phyloP scores from a whole-genome alignment of 2,329 filamentous ascomycete genomes.

The Pestalotiopsis sp. region DNA sequence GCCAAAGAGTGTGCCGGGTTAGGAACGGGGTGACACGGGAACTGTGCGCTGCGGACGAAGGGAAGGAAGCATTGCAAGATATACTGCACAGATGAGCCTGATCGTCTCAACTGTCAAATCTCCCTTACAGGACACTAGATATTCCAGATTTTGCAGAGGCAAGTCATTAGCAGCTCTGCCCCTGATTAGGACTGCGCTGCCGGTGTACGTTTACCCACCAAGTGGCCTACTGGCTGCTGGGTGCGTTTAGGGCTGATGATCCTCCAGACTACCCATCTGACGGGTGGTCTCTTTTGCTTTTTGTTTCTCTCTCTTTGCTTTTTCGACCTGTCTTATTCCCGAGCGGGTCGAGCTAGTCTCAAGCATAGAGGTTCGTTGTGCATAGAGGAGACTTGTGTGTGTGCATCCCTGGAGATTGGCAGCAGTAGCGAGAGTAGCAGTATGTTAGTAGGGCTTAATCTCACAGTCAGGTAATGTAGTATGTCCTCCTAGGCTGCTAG shows the following conservation, averaged over 20 bases:
- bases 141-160: not conserved
- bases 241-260: not conserved
- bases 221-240: not conserved
- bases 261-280: not conserved
- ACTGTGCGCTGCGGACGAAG: not conserved
- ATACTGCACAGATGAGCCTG: not conserved
- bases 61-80: not conserved
- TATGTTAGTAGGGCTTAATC: not conserved
- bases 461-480: not conserved
- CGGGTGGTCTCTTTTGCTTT: not conserved
- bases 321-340: not conserved
- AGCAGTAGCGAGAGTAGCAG: no score
- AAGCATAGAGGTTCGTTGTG: not conserved
- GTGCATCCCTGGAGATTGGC: not conserved
- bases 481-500: not conserved
- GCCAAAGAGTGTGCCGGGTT: not conserved
- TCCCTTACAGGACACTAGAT: not conserved
- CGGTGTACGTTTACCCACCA: not conserved
- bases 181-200: not conserved
- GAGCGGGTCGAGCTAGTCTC: not conserved
- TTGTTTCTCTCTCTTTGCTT: not conserved
- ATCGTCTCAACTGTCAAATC: not conserved
- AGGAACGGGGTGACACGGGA: not conserved
- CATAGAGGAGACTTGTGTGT: not conserved
- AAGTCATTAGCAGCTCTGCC: not conserved